These are phyloP conservation scores for Colletotrichum sp. DNA, from an alignment of 2,329 filamentous ascomycete species.

Conservation along the genomic window DNA sequence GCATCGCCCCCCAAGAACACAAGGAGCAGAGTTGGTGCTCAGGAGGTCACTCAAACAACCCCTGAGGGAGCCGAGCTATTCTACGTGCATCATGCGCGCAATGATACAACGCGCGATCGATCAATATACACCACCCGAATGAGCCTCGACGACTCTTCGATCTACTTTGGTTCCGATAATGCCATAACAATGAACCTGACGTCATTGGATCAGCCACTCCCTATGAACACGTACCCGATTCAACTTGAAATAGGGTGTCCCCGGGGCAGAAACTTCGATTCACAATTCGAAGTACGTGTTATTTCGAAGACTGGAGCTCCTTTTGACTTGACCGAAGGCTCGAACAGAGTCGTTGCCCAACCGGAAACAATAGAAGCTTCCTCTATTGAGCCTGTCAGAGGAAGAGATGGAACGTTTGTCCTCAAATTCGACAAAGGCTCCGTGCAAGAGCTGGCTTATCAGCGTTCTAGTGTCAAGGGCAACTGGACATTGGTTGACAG, in stretches of 20 bases:
- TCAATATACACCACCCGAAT: constrained; percentile 38
- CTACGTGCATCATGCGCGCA: constrained; percentile 38
- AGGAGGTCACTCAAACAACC: constrained; percentile 34
- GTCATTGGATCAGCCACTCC: constrained; percentile 33
- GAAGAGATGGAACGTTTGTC: constrained; percentile 15
- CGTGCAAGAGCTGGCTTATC: constrained; percentile 23
- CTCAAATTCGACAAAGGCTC: constrained; percentile 10
- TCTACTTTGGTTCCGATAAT: constrained; percentile 30
- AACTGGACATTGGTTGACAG: constrained; percentile 12
- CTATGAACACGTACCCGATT: constrained; percentile 33
- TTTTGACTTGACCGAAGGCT: constrained; percentile 28
- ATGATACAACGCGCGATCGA: constrained; percentile 28
- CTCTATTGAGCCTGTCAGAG: neutral
- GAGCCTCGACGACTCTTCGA: constrained; percentile 25
- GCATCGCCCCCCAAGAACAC: constrained; percentile 29
- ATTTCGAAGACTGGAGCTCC: constrained; percentile 22
- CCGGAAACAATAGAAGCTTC: constrained; percentile 18
- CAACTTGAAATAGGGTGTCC: constrained; percentile 22
- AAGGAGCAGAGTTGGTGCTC: constrained; percentile 26
- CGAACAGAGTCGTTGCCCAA: constrained; percentile 28
- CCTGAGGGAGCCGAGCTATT: constrained; percentile 35
- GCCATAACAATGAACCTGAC: constrained; percentile 34
- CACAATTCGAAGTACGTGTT: constrained; percentile 23
- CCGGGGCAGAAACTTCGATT: neutral
- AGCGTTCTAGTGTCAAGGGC: constrained; percentile 17